Conservation (phyloP, 176 grass and related monocot genomes). For the Chloris gayana region DNA sequence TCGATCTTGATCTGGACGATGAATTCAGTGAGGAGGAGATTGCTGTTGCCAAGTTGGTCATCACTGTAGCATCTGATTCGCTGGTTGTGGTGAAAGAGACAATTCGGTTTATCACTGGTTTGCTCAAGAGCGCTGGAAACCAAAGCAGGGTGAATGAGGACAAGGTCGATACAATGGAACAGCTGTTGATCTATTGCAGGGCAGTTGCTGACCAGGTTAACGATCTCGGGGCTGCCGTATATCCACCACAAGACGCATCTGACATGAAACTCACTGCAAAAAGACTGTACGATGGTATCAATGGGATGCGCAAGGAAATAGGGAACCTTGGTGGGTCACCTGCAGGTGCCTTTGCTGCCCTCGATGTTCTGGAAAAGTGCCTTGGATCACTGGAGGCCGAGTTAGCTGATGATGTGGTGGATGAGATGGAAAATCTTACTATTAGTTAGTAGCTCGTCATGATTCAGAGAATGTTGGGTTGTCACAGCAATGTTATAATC, state of each 20-base stretch:
- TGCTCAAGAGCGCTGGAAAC: slow-evolving; percentile 61
- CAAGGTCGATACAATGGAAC: slow-evolving; percentile 79
- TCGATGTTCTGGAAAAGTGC: slow-evolving; percentile 61
- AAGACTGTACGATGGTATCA: slow-evolving; percentile 34
- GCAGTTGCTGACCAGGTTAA: slow-evolving; percentile 72
- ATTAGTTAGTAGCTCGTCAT: slow-evolving; percentile 33
- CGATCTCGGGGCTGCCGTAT: slow-evolving; percentile 76
- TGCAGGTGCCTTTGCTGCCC: slow-evolving; percentile 42
- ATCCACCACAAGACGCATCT: slow-evolving; percentile 71
- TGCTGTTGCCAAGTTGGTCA: slow-evolving; percentile 57
- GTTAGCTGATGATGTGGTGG: slow-evolving; percentile 55
- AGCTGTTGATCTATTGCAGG: slow-evolving; percentile 61
- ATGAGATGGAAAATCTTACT: slow-evolving; percentile 53
- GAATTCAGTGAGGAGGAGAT: slow-evolving; percentile 78
- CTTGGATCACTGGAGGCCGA: slow-evolving; percentile 55
- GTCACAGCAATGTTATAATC: neutral
- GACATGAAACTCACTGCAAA: slow-evolving; percentile 62
- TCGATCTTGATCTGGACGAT: slow-evolving; percentile 60
- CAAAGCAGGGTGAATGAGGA: slow-evolving; percentile 41
- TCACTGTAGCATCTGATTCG: slow-evolving; percentile 55
- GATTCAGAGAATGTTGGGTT: neutral
- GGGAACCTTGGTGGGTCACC: slow-evolving; percentile 48
- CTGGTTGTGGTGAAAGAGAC: slow-evolving; percentile 76
- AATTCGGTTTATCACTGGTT: slow-evolving; percentile 76
- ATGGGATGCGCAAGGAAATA: slow-evolving; percentile 55